These are phyloP conservation scores for Eimeria brunetti DNA, from an alignment of 169 alveolate genomes.

Conservation along the genomic window DNA sequence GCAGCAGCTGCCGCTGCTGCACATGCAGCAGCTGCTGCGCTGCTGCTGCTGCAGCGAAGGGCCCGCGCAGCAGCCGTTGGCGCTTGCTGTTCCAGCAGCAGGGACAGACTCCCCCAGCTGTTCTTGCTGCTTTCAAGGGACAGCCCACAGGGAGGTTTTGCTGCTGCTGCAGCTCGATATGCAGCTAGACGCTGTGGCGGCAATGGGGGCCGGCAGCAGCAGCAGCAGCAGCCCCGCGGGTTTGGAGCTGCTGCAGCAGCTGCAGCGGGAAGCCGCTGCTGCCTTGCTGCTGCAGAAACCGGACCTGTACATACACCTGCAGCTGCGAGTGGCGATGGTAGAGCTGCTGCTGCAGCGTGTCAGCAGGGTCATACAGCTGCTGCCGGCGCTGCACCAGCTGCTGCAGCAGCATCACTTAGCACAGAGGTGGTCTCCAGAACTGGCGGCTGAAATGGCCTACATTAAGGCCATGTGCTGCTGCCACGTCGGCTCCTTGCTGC, in stretches of 20 bases:
- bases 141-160: constrained; percentile 1
- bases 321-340: constrained; percentile 64
- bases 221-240: constrained; percentile 43
- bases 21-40: constrained; percentile 75
- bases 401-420: constrained; percentile 46
- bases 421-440: constrained; percentile 5
- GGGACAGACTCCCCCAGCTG: constrained; percentile 46
- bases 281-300: constrained; percentile 26
- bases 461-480: constrained; percentile 69
- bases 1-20: constrained; percentile 65
- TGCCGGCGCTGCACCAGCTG: constrained; percentile 56
- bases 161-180: constrained; percentile 59
- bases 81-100: constrained; percentile 42
- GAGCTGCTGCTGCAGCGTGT: constrained; percentile 65
- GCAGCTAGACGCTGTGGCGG: constrained; percentile 41
- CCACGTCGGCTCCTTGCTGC: constrained; percentile 27
- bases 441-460: constrained; percentile 37
- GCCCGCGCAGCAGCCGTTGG: constrained; percentile 17
- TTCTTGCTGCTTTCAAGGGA: constrained; percentile 37
- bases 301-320: constrained; percentile 29
- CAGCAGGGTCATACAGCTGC: constrained; percentile 19
- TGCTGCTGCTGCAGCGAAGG: constrained; percentile 41
- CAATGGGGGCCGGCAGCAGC: constrained; percentile 31
- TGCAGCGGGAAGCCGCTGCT: constrained; percentile 59
- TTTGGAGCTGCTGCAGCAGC: constrained; percentile 41